Percentiles rank a stretch among this genome's conserved stretches.
Evolutionary conservation across 192 early-diverging fungal species (phyloP).

Genomic region (Mortierella antarctica): DNA sequence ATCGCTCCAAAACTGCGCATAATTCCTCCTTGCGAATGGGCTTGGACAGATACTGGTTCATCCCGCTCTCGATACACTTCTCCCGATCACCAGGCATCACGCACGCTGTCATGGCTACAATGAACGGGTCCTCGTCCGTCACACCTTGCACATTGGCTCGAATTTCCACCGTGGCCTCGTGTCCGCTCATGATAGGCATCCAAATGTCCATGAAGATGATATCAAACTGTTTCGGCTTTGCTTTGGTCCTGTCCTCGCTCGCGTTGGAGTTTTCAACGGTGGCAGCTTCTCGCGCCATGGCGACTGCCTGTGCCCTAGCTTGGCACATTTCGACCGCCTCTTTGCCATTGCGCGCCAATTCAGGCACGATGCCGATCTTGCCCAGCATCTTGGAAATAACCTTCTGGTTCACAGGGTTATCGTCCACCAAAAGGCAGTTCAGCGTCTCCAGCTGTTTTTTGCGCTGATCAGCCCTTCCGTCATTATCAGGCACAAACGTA

Average conservation of each 20-base stretch:
- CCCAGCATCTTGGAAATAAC: conserved; percentile 47
- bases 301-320: conserved; percentile 33
- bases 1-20: conserved; percentile 24
- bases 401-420: conserved; percentile 59
- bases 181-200: conserved; percentile 53
- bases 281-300: not conserved
- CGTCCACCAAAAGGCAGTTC: conserved; percentile 55
- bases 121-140: conserved; percentile 21
- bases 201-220: conserved; percentile 56
- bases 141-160: conserved; percentile 29
- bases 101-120: conserved; percentile 50
- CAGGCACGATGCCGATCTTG: conserved; percentile 39
- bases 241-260: not conserved
- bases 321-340: conserved; percentile 46
- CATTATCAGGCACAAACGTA: not conserved
- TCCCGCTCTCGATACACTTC: conserved; percentile 55
- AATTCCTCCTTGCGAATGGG: conserved; percentile 61
- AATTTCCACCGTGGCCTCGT: conserved; percentile 46
- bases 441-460: conserved; percentile 36
- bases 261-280: not conserved
- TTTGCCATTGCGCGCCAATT: conserved; percentile 52
- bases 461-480: conserved; percentile 19
- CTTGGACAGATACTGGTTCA: conserved; percentile 64
- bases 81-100: conserved; percentile 52
- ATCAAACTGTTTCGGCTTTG: conserved; percentile 34